Conservation (phyloP, 208 protist genomes). For the Vickermania ingenoplastis region DNA sequence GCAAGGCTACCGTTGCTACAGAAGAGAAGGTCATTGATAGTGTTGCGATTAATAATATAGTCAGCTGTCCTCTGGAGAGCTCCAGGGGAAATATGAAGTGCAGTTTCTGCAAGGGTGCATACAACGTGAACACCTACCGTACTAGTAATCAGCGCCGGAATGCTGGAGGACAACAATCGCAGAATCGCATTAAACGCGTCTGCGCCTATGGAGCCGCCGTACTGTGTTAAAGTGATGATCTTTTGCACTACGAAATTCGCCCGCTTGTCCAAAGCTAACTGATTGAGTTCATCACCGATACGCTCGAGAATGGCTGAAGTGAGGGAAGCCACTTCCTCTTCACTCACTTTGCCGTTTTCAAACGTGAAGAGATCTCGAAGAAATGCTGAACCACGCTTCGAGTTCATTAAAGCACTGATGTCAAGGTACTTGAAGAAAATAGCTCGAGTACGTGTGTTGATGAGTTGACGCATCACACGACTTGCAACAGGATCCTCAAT, state of each 20-base stretch:
- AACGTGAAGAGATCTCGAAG: constrained; percentile 41
- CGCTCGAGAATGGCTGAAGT: constrained; percentile 26
- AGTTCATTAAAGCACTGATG: constrained; percentile 32
- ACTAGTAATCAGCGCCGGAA: constrained; percentile 30
- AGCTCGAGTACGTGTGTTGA: constrained; percentile 19
- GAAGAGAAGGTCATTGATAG: constrained; percentile 42
- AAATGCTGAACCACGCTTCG: constrained; percentile 63
- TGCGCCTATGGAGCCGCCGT: constrained; percentile 14
- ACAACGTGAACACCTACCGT: constrained; percentile 70
- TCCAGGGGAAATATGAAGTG: constrained; percentile 21
- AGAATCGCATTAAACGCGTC: constrained; percentile 23
- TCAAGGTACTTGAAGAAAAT: constrained; percentile 34
- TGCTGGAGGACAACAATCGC: constrained; percentile 14
- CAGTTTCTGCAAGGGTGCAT: constrained; percentile 35
- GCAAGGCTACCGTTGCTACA: constrained; percentile 61
- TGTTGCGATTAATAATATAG: constrained; percentile 31
- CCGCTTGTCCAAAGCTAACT: constrained; percentile 51
- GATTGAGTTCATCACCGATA: constrained; percentile 29
- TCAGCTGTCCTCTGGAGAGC: constrained; percentile 40
- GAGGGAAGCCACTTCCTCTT: constrained; percentile 23
- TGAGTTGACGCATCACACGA: constrained; percentile 54
- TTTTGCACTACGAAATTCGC: constrained; percentile 82
- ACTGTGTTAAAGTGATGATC: constrained; percentile 38
- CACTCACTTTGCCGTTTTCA: constrained; percentile 4
- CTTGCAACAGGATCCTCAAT: constrained; percentile 60